phyloP scores from a whole-genome alignment of 345 rosid genomes.

The Litchi chinensis region DNA sequence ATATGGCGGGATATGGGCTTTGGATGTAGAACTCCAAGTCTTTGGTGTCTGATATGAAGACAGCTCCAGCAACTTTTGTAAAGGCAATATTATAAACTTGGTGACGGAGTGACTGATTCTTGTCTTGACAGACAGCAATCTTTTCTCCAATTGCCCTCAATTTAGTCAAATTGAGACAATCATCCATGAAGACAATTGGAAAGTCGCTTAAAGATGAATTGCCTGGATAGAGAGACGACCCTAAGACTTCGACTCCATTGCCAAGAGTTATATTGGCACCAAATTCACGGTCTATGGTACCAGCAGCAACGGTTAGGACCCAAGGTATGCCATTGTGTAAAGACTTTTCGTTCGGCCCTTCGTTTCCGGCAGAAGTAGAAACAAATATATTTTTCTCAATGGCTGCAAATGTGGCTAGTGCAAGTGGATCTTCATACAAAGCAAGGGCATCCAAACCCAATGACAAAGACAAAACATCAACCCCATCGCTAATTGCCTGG shows the following conservation, averaged over 20 bases:
- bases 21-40: constrained; percentile 10
- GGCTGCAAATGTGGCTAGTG: constrained; percentile 57
- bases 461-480: constrained; percentile 54
- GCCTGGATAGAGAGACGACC: constrained; percentile 38
- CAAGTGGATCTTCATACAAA: constrained; percentile 49
- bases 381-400: constrained; percentile 50
- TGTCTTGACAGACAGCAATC: constrained; percentile 52
- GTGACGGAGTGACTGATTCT: constrained; percentile 20
- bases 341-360: constrained; percentile 30
- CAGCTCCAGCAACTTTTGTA: constrained; percentile 33
- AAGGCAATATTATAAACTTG: constrained; percentile 31
- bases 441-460: constrained; percentile 35
- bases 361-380: constrained; percentile 51
- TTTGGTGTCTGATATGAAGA: constrained; percentile 44
- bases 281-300: constrained; percentile 44
- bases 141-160: constrained; percentile 27
- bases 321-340: constrained; percentile 54
- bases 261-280: constrained; percentile 35
- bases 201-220: constrained; percentile 19
- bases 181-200: constrained; percentile 43
- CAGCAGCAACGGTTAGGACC: constrained; percentile 53
- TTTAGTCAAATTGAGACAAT: constrained; percentile 30
- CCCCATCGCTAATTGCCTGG: constrained; percentile 53
- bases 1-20: too few relatives aligned
- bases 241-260: constrained; percentile 26